These are phyloP conservation scores for Pisolithus orientalis DNA, from an alignment of 768 basidiomycete genomes.

Conservation along the genomic window DNA sequence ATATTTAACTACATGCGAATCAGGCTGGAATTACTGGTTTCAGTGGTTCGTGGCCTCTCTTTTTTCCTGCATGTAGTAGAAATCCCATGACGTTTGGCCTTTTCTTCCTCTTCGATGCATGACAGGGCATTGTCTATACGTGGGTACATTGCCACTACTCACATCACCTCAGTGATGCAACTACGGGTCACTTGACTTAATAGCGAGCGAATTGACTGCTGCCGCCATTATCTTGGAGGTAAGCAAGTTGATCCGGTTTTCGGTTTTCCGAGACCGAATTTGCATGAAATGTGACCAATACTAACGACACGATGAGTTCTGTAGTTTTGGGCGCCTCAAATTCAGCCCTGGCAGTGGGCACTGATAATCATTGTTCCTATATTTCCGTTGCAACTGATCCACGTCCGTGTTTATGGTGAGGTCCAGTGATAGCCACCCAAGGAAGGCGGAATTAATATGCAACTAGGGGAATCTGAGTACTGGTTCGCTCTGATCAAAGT, in stretches of 20 bases:
- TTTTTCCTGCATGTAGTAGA: slow-evolving; percentile 12
- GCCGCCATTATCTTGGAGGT: slow-evolving; percentile 48
- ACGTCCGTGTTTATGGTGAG: slow-evolving; percentile 51
- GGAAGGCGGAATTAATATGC: neutral
- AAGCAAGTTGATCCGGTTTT: neutral
- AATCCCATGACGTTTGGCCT: slow-evolving; percentile 3
- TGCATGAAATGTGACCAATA: neutral
- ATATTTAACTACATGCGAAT: neutral
- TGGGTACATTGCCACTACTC: slow-evolving; percentile 14
- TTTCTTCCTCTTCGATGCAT: neutral
- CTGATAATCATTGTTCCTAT: slow-evolving; percentile 49
- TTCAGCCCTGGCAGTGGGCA: slow-evolving; percentile 51
- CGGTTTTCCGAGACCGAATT: neutral
- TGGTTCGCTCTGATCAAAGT: slow-evolving; percentile 65
- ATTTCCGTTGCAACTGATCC: slow-evolving; percentile 48
- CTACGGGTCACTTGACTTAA: slow-evolving; percentile 12
- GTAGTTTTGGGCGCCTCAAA: slow-evolving; percentile 40
- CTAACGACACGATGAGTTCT: neutral
- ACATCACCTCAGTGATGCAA: neutral
- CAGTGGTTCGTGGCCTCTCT: slow-evolving; percentile 32
- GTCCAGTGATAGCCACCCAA: neutral
- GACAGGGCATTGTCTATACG: slow-evolving; percentile 35
- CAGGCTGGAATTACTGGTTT: slow-evolving; percentile 57
- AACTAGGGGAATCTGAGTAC: slow-evolving; percentile 52
- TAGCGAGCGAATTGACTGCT: slow-evolving; percentile 54